phyloP scores from a whole-genome alignment of 371 early-diverging fungal species.

The Chytridium lagenaria region DNA sequence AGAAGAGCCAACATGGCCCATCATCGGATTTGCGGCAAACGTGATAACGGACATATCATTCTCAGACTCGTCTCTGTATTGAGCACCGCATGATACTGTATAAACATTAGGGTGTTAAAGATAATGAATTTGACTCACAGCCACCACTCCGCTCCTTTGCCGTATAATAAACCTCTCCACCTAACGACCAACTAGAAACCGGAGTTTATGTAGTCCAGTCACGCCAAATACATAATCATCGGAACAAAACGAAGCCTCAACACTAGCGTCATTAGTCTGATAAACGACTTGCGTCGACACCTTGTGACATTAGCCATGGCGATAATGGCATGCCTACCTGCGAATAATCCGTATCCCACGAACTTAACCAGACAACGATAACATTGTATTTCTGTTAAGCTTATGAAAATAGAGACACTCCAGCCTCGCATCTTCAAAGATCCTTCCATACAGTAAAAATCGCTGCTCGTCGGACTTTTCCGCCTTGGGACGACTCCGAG shows the following conservation, averaged over 20 bases:
- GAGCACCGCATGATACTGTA: slow-evolving; percentile 51
- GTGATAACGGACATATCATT: slow-evolving; percentile 67
- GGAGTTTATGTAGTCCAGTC: slow-evolving; percentile 77
- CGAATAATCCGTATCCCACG: slow-evolving; percentile 53
- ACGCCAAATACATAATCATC: slow-evolving; percentile 80
- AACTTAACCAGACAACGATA: slow-evolving; percentile 74
- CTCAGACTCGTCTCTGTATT: slow-evolving; percentile 35
- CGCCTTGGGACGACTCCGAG: not conserved
- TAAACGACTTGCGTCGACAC: not conserved
- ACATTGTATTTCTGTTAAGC: slow-evolving; percentile 65
- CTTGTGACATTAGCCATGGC: not conserved
- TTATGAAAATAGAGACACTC: slow-evolving; percentile 76
- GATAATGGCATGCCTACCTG: not conserved
- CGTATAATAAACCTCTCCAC: slow-evolving; percentile 85
- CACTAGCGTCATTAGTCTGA: not conserved
- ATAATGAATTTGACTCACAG: slow-evolving; percentile 57
- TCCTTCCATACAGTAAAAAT: slow-evolving; percentile 75
- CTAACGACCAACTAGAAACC: slow-evolving; percentile 70
- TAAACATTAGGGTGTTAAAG: not conserved
- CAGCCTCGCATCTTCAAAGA: slow-evolving; percentile 55
- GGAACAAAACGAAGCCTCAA: slow-evolving; percentile 67
- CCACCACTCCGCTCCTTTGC: slow-evolving; percentile 87
- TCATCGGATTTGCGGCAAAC: slow-evolving; percentile 83
- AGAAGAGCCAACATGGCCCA: slow-evolving; percentile 77
- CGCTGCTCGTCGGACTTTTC: not conserved